Base-by-base conservation (phyloP, 768 basidiomycete genomes). In the Boletus tylopilopsis region DNA sequence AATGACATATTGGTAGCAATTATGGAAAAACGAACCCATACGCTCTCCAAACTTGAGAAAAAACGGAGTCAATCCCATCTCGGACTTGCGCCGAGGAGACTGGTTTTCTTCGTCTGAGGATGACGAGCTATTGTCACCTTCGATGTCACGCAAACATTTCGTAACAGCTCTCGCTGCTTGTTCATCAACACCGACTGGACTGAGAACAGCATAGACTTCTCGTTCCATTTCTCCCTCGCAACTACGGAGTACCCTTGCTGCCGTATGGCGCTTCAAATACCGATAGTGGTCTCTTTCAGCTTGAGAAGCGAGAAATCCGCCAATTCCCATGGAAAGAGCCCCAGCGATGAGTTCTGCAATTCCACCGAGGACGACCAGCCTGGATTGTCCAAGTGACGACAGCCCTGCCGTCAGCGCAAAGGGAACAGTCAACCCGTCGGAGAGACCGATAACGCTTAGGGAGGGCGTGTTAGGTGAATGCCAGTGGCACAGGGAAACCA, bases 281-380 rank as follows among this genome's bases (percentile, higher is more conserved):
- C 84, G 87, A 66, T 87, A 94, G 69, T 96, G 89, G 66, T 97
- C 95, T 39, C 94, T 85, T 69, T 99, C 96, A 25, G 95, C 87
- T 69, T 99, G 91, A 1, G 94, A 93, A 3, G 94, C 94, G 42
- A 99, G 85, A 78, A 95, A 97, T 18, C 95, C 95, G 45, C 96
- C 96, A 34, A 99, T 89, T 53, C 96, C 96, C 95, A 99, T 99
- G 2, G 90, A 93, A 39, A 98, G 90, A 12, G 94, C 90, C 6
- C 96, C 96, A 2, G 94, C 92, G 49, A 95, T 91, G 57, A 99
- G 85, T 67, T 99, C 96, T 1, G 96, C 95, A 30, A 96, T 72
- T 15, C 96, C 96, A 46, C 93, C 95, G 24, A 95, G 79, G 42
- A 95, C 87, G 54, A 99, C 96, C n/a, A 97, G 78, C 47, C 78